Percentiles rank a stretch among this genome's conserved stretches.
Evolutionary conservation across 139 green algal species (phyloP).

Genomic region (Chlorella sp.): DNA sequence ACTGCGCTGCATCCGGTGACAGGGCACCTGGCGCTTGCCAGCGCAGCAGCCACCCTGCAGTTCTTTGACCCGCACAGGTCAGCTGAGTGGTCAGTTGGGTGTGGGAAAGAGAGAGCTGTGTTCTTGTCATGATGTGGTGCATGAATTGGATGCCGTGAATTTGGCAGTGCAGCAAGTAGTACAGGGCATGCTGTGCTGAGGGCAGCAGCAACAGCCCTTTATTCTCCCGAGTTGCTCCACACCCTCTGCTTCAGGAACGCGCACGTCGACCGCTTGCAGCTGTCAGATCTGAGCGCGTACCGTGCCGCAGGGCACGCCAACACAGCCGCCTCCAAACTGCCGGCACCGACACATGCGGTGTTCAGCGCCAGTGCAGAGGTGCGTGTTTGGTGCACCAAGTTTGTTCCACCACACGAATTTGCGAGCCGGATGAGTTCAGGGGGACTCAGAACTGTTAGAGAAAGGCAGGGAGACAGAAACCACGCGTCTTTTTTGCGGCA

Average conservation of each 20-base stretch:
- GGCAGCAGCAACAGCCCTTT: not conserved
- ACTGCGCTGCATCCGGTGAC: not conserved
- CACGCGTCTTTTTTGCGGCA: too few species aligned
- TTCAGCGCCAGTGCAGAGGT: constrained; percentile 1
- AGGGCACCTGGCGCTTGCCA: not conserved
- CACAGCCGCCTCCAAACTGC: not conserved
- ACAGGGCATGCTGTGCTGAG: too few species aligned
- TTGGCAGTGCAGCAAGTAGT: too few species aligned
- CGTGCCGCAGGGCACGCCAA: not conserved
- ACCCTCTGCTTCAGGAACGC: not conserved
- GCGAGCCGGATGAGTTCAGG: not conserved
- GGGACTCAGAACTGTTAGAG: too few species aligned
- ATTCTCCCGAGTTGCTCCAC: not conserved
- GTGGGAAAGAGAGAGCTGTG: not conserved
- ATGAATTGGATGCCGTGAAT: too few species aligned
- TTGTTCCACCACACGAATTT: not conserved
- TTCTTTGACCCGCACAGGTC: not conserved
- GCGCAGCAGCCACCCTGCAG: not conserved
- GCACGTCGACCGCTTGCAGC: not conserved
- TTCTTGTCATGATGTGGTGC: not conserved
- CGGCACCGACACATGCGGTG: not conserved
- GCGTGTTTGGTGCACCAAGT: not conserved
- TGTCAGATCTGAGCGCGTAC: not conserved
- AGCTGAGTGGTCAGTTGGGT: not conserved
- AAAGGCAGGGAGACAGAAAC: not conserved